Conservation (phyloP, 2,329 filamentous ascomycete species). For the Ceratocystis alfenasii region DNA sequence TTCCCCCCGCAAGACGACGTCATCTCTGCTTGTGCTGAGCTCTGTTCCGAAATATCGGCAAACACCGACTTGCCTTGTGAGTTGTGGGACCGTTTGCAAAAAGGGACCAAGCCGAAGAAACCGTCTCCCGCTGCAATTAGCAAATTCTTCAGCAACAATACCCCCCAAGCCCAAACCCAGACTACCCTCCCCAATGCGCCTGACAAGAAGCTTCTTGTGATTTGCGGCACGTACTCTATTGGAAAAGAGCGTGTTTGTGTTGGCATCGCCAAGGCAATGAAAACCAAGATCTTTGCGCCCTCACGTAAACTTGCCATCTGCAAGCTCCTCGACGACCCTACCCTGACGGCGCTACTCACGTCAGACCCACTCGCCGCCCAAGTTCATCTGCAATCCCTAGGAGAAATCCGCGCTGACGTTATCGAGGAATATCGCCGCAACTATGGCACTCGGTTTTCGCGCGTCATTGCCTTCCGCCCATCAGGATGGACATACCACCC, state of each 20-base stretch:
- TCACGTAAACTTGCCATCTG: constrained; percentile 75
- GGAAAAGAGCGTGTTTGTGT: constrained; percentile 94
- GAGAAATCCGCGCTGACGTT: constrained; percentile 86
- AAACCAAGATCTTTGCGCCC: constrained; percentile 80
- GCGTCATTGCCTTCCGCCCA: constrained; percentile 81
- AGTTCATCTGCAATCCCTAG: constrained; percentile 94
- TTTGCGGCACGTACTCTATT: constrained; percentile 95
- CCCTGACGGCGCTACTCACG: constrained; percentile 67
- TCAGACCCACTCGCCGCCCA: constrained; percentile 71
- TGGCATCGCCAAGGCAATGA: constrained; percentile 74
- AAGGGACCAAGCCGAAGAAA: constrained; percentile 26
- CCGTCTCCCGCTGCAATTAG: constrained; percentile 33
- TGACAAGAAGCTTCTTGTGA: constrained; percentile 51
- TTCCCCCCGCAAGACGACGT: constrained; percentile 86
- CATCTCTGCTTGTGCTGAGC: constrained; percentile 72
- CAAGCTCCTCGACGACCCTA: constrained; percentile 70
- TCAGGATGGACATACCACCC: constrained; percentile 90
- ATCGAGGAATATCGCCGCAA: constrained; percentile 76
- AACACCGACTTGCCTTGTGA: constrained; percentile 42
- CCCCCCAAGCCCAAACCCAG: constrained; percentile 24
- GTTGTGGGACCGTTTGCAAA: constrained; percentile 33
- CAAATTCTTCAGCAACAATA: constrained; percentile 39
- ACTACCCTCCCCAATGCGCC: constrained; percentile 28
- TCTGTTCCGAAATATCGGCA: constrained; percentile 67
- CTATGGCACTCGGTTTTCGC: constrained; percentile 70